phyloP scores from a whole-genome alignment of 192 early-diverging fungal species.

The Radiomyces spectabilis region DNA sequence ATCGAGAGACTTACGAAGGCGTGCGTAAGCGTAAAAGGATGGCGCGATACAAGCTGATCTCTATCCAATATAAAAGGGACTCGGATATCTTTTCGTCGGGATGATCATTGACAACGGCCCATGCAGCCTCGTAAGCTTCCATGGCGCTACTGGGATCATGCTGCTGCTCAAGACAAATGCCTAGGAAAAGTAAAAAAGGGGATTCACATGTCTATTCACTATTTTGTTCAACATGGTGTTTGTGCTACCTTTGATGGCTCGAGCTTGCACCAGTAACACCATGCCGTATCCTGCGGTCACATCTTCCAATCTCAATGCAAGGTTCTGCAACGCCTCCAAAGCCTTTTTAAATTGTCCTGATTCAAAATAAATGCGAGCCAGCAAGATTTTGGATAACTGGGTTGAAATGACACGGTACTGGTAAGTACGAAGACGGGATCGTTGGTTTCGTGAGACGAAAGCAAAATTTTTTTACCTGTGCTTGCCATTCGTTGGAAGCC shows the following conservation, averaged over 20 bases:
- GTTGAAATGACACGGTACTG: neutral
- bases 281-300: constrained; percentile 41
- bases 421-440: neutral
- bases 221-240: neutral
- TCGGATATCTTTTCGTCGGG: neutral
- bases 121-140: constrained; percentile 30
- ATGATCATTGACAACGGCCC: neutral
- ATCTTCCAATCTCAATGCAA: constrained; percentile 1
- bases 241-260: constrained; percentile 45
- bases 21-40: neutral
- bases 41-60: constrained; percentile 1
- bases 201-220: neutral
- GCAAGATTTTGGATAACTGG: constrained; percentile 34
- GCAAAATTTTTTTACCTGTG: neutral
- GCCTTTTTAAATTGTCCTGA: constrained; percentile 38
- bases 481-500: constrained; percentile 4
- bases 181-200: constrained; percentile 4
- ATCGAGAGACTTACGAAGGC: no score
- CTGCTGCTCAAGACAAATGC: constrained; percentile 34
- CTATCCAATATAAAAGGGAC: neutral
- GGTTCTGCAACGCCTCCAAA: constrained; percentile 2
- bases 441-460: neutral
- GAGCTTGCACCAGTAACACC: constrained; percentile 46
- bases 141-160: constrained; percentile 34
- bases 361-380: constrained; percentile 51